Conservation (phyloP, 306 rosid genomes). For the Gastrolobium bilobum region DNA sequence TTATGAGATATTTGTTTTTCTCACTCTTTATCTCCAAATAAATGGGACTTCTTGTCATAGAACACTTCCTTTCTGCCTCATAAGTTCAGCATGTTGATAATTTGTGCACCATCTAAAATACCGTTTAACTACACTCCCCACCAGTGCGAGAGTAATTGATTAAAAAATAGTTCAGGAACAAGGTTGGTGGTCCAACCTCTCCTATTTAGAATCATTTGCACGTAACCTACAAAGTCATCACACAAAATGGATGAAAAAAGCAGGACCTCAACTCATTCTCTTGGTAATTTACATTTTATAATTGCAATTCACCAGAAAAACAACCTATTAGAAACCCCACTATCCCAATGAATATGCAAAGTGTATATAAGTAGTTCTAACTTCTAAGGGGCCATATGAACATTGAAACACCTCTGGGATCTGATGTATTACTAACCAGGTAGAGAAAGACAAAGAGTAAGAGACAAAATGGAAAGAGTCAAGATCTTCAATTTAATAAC, state of each 20-base stretch:
- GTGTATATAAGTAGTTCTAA: slow-evolving; percentile 56
- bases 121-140: slow-evolving; percentile 22
- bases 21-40: background rate
- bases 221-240: slow-evolving; percentile 69
- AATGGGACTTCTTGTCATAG: background rate
- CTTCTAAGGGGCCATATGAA: slow-evolving; percentile 23
- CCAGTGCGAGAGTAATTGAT: slow-evolving; percentile 5
- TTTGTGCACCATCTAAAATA: background rate
- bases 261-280: slow-evolving; percentile 60
- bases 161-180: slow-evolving; percentile 43
- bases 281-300: slow-evolving; percentile 49
- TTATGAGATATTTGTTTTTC: slow-evolving; percentile 3
- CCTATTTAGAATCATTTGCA: slow-evolving; percentile 30
- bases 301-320: slow-evolving; percentile 29
- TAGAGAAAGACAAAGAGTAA: background rate
- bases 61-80: slow-evolving; percentile 32
- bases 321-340: slow-evolving; percentile 26
- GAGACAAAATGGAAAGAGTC: slow-evolving; percentile 51
- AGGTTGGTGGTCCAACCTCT: slow-evolving; percentile 43
- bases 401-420: slow-evolving; percentile 38
- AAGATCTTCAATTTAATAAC: slow-evolving; percentile 32
- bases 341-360: slow-evolving; percentile 32
- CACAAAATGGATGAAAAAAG: slow-evolving; percentile 62
- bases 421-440: slow-evolving; percentile 20
- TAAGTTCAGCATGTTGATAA: slow-evolving; percentile 29